phyloP scores from a whole-genome alignment of 208 protist genomes.

The Wallacemonas collosoma region DNA sequence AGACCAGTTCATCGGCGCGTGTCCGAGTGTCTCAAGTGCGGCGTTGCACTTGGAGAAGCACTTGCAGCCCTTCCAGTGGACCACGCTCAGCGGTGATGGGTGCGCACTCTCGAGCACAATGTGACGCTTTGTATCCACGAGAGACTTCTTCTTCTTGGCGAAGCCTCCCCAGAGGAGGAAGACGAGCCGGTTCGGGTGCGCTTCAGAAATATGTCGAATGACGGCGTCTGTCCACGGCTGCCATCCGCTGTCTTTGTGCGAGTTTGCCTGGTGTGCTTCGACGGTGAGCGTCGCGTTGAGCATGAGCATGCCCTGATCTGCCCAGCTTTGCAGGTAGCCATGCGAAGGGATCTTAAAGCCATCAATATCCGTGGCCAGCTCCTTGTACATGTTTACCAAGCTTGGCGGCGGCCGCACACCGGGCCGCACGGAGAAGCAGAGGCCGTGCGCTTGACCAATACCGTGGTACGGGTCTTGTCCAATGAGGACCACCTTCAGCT shows the following conservation, averaged over 20 bases:
- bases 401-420: conserved; percentile 88
- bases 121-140: conserved; percentile 90
- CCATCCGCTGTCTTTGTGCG: conserved; percentile 95
- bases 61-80: conserved; percentile 73
- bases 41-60: conserved; percentile 90
- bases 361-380: conserved; percentile 84
- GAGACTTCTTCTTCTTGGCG: conserved; percentile 89
- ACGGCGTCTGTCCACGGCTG: conserved; percentile 94
- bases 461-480: conserved; percentile 97
- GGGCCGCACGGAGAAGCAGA: conserved; percentile 95
- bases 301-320: conserved; percentile 96
- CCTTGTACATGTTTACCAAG: conserved; percentile 97
- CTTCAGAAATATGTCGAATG: conserved; percentile 80
- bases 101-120: conserved; percentile 87
- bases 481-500: conserved; percentile 95
- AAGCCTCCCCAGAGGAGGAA: conserved; percentile 97
- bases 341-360: conserved; percentile 89
- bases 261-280: conserved; percentile 89
- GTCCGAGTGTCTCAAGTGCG: conserved; percentile 53
- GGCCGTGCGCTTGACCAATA: conserved; percentile 95
- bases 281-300: conserved; percentile 97
- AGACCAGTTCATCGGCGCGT: conserved; percentile 82
- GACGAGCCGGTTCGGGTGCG: conserved; percentile 71
- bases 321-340: conserved; percentile 95
- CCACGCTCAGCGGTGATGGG: conserved; percentile 85